Evolutionary conservation across 768 basidiomycete genomes (phyloP), one percentile per base, ranked within the genome.

Genomic region (Suillus ampliporus): DNA sequence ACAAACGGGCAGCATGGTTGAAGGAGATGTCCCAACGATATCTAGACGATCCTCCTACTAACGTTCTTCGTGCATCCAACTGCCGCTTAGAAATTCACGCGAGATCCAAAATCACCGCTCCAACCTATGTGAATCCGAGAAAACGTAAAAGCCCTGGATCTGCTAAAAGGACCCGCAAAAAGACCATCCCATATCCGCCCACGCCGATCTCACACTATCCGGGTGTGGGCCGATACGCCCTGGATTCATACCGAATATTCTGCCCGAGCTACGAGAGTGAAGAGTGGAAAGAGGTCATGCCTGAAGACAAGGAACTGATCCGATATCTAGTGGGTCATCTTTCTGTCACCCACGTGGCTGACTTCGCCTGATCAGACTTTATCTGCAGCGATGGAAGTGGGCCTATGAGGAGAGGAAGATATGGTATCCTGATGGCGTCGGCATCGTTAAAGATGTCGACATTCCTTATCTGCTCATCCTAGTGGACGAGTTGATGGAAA

Each of bases 191-290:
- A 47, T 87, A 86, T 64, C 80, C 82, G 2, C 69, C 76, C 7
- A 86, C 84, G 11, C 76, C 83, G 13, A 75, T 87, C 59, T 84
- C 85, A 44, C 82, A 87, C 67, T 80, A 88, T 31, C 86, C 88
- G 0, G 90, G 90, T 0, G 79, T 86, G 1, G 90, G 91, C 0
- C 76, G 79, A 4, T 93, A 92, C 63, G 91, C 91, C 1, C 79
- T 90, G 1, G 91, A 92, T 70, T 91, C 88, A 5, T 90, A 90
- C 67, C 82, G 89, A 44, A 90, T 92, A 21, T 92, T 90, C 72
- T 90, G 84, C 63, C 62, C 41, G 7, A 67, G 61, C 31, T 21
- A 35, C 9, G 23, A 65, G 4, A 26, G 75, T 73, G 64, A 70
- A 5, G 86, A 85, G 60, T 92, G 90, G 91, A 84, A 85, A 68